These are phyloP conservation scores for Kodamaea laetipori DNA, from an alignment of 805 yeast species.

Conservation along the genomic window DNA sequence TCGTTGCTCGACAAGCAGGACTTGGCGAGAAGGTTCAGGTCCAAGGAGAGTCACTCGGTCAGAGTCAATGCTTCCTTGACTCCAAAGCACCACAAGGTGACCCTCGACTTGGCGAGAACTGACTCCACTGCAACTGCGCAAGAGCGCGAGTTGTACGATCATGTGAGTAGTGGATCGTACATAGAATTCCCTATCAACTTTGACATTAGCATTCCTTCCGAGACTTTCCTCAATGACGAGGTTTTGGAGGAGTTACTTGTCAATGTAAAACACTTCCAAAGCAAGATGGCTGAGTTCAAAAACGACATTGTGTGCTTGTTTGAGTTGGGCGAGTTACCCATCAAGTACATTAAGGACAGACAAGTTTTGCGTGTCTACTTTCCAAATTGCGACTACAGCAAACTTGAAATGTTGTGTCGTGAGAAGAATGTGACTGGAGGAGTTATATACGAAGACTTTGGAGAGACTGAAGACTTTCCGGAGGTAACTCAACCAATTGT, in stretches of 20 bases:
- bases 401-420: constrained; percentile 55
- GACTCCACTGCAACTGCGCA: constrained; percentile 22
- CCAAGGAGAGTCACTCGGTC: constrained; percentile 15
- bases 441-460: constrained; percentile 43
- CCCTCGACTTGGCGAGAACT: constrained; percentile 22
- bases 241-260: constrained; percentile 52
- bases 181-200: constrained; percentile 38
- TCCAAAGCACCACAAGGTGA: constrained; percentile 24
- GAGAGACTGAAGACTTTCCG: constrained; percentile 16
- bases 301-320: constrained; percentile 47
- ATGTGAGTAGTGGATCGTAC: constrained; percentile 27
- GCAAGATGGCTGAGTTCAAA: constrained; percentile 44
- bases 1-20: neutral
- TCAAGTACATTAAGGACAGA: constrained; percentile 46
- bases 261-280: constrained; percentile 54
- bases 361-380: constrained; percentile 58
- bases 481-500: constrained; percentile 1
- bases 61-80: constrained; percentile 34
- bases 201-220: constrained; percentile 31
- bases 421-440: constrained; percentile 66
- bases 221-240: constrained; percentile 35
- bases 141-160: constrained; percentile 18
- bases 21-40: constrained; percentile 4
- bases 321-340: constrained; percentile 68
- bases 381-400: constrained; percentile 65